phyloP scores from a whole-genome alignment of 345 rosid species.

The Tarenaya hassleriana region DNA sequence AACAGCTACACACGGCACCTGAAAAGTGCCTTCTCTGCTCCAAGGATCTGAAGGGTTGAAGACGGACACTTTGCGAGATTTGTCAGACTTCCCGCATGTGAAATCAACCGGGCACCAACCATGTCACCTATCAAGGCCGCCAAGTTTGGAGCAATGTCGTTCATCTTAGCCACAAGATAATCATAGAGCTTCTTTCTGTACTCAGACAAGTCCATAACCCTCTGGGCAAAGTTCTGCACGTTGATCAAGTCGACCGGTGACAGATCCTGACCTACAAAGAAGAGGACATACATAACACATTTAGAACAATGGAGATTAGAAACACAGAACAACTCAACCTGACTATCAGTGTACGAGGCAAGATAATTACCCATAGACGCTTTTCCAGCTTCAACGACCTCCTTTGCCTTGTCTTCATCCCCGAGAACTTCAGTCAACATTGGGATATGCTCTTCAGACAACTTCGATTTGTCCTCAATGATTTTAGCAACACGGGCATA shows the following conservation, averaged over 20 bases:
- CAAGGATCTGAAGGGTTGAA: conserved; percentile 97
- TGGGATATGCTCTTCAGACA: conserved; percentile 50
- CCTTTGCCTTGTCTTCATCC: conserved; percentile 92
- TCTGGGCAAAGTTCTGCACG: conserved; percentile 74
- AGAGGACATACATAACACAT: not conserved
- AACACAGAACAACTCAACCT: not conserved
- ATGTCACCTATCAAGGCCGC: conserved; percentile 94
- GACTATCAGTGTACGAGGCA: not conserved
- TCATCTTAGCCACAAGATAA: conserved; percentile 87
- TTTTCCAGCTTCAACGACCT: conserved; percentile 89
- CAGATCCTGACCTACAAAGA: conserved; percentile 71
- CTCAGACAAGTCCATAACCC: conserved; percentile 82
- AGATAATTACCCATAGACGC: conserved; percentile 81
- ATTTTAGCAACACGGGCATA: conserved; percentile 52
- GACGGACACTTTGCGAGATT: conserved; percentile 98
- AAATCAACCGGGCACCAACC: conserved; percentile 93
- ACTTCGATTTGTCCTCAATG: conserved; percentile 57
- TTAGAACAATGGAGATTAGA: not conserved
- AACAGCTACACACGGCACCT: conserved; percentile 40
- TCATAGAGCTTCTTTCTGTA: conserved; percentile 88
- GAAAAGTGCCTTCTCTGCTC: conserved; percentile 96
- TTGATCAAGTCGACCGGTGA: conserved; percentile 83
- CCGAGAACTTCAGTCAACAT: conserved; percentile 54
- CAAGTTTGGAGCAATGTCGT: conserved; percentile 89
- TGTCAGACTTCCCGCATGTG: conserved; percentile 99